Conservation (phyloP, 495 filamentous ascomycete species). For the Apodospora peruviana region DNA sequence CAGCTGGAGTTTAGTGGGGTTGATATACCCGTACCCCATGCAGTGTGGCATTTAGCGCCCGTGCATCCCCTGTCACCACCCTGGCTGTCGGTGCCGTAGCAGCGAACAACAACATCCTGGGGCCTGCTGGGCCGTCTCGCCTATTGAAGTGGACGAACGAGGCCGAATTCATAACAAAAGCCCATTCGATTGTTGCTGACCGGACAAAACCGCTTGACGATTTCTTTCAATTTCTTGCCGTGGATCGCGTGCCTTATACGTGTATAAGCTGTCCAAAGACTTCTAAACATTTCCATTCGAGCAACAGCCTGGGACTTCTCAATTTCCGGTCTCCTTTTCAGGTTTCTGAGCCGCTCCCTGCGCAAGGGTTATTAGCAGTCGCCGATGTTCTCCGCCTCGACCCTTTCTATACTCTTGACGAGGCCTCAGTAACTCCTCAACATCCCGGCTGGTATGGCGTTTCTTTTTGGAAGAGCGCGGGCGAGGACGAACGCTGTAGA, state of each 20-base stretch:
- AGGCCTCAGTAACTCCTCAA: not conserved
- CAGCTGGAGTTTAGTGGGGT: not conserved
- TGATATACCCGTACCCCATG: not conserved
- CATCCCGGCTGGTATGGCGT: constrained; percentile 60
- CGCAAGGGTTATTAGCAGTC: not conserved
- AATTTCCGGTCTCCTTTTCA: not conserved
- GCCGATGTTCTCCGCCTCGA: not conserved
- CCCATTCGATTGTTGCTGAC: not conserved
- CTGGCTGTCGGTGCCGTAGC: constrained; percentile 11
- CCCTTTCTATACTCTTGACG: too few relatives aligned
- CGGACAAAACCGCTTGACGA: too few relatives aligned
- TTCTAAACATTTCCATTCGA: too few relatives aligned
- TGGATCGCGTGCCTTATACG: too few relatives aligned
- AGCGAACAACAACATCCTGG: constrained; percentile 11
- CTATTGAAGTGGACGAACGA: not conserved
- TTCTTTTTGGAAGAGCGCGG: constrained; percentile 77
- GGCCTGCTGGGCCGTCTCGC: not conserved
- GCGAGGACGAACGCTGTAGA: constrained; percentile 49
- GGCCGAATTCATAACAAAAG: constrained; percentile 9
- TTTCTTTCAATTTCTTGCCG: too few relatives aligned
- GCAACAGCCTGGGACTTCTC: too few relatives aligned
- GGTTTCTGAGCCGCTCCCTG: not conserved
- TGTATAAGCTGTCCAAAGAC: too few relatives aligned
- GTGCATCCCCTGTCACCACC: constrained; percentile 12
- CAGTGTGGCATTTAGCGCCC: constrained; percentile 11